phyloP scores from a whole-genome alignment of 2,329 filamentous ascomycete genomes.

The Decorospora gaudefroyi region DNA sequence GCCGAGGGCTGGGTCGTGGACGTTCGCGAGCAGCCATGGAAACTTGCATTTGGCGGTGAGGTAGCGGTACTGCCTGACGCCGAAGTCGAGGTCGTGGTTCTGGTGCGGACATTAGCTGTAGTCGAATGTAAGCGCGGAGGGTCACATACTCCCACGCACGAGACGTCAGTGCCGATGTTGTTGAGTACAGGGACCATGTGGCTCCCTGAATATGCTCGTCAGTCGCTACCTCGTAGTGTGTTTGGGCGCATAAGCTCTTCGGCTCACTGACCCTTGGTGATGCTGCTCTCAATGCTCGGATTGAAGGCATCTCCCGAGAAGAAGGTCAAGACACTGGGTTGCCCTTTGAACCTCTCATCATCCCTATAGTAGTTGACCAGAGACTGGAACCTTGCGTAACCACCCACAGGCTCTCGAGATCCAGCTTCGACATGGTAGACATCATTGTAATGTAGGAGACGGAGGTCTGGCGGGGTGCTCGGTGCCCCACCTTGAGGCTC shows the following conservation, averaged over 20 bases:
- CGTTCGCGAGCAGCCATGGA: conserved; percentile 88
- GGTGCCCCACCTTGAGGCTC: conserved; percentile 50
- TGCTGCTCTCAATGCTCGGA: conserved; percentile 82
- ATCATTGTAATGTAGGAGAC: conserved; percentile 90
- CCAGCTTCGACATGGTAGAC: conserved; percentile 83
- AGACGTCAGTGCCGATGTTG: conserved; percentile 72
- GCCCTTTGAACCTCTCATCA: conserved; percentile 62
- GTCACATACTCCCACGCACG: conserved; percentile 75
- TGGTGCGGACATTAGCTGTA: conserved; percentile 44
- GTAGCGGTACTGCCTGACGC: conserved; percentile 76
- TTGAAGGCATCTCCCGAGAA: conserved; percentile 96
- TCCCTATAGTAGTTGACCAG: conserved; percentile 75
- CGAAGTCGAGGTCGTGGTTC: conserved; percentile 94
- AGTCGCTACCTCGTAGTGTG: conserved; percentile 1
- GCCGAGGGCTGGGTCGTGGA: conserved; percentile 81
- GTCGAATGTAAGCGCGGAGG: background rate
- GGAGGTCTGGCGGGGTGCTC: conserved; percentile 66
- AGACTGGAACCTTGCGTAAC: conserved; percentile 78
- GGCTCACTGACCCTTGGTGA: conserved; percentile 71
- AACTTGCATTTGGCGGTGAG: conserved; percentile 76
- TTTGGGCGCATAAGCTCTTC: background rate
- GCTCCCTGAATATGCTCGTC: conserved; percentile 54
- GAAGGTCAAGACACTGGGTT: conserved; percentile 71
- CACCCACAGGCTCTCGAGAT: conserved; percentile 81
- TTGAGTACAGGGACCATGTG: conserved; percentile 92